Evolutionary conservation across 1,139 yeast genomes (phyloP), one percentile per base, ranked within the genome.

Genomic region (Saccharomyces pastorianus): DNA sequence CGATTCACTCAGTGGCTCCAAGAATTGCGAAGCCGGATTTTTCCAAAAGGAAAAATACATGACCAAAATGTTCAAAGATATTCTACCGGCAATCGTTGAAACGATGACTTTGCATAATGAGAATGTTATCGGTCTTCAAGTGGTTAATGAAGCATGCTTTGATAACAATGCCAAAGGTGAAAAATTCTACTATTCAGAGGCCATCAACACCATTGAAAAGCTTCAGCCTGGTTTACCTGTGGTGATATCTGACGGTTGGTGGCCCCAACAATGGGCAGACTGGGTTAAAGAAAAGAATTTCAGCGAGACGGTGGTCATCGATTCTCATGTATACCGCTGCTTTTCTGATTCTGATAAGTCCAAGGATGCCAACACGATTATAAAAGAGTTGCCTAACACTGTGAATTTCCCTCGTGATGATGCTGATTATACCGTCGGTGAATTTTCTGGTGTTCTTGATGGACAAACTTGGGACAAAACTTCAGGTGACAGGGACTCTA

Each of bases 171-270:
- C 81, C 1, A 71, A 72, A 46, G 73, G 71, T 42, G 89, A 85
- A 64, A 73, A 76, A 55, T 65, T 74, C 7, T 93, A 85, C 69
- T 91, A 91, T 66, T 67, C 77, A n/a, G 80, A 80, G 23, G 95
- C 96, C 0, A 72, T 83, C 46, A 74, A 76, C 47, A 77, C 78
- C 54, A 83, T 91, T 49, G 76, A 95, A 47, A 69, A 72, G 27
- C 73, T 75, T 9, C 86, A 88, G 64, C 54, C 67, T 0, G 72
- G 72, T 3, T 70, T 89, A 29, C 96, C 96, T 0, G 75, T 93
- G 7, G 73, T 87, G 14, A 86, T 93, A 51, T 88, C 96, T 1
- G 98, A 93, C 67, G 96, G 96, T 3, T 93, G 98, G 98, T 85
- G 90, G 83, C 79, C 95, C 3, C 80, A 80, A 57, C 88, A 81